Percentiles rank a stretch among this genome's conserved stretches.
These are phyloP conservation scores for Otatea glauca DNA, from an alignment of 176 grass and related monocot genomes.

Conservation along the genomic window DNA sequence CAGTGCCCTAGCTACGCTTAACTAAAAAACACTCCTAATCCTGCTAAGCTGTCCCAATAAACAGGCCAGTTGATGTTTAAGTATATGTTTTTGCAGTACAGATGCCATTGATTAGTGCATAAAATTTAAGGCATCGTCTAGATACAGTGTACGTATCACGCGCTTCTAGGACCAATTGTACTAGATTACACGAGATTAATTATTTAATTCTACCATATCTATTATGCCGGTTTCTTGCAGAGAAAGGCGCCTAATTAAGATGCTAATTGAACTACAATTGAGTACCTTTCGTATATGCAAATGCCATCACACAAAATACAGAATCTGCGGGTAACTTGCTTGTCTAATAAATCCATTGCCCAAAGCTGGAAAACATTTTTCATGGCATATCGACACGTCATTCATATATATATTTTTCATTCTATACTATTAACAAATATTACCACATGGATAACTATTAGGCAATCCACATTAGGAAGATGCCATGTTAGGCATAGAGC, in stretches of 20 bases:
- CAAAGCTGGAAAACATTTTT: slow-evolving; percentile 19
- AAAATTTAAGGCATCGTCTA: background rate
- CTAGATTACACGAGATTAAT: background rate
- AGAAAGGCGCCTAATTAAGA: slow-evolving; percentile 3
- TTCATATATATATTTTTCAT: slow-evolving; percentile 28
- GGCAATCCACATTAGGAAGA: slow-evolving; percentile 32
- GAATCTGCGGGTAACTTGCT: slow-evolving; percentile 36
- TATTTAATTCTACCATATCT: background rate
- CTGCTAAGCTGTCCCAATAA: background rate
- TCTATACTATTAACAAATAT: slow-evolving; percentile 32
- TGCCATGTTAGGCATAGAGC: slow-evolving; percentile 43
- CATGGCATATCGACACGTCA: slow-evolving; percentile 30
- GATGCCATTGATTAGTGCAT: background rate
- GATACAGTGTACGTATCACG: background rate
- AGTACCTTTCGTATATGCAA: slow-evolving; percentile 54
- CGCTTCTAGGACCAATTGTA: background rate
- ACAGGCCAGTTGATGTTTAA: background rate
- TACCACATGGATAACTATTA: slow-evolving; percentile 34
- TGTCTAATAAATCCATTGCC: slow-evolving; percentile 36
- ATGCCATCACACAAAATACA: slow-evolving; percentile 33
- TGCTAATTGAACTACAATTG: slow-evolving; percentile 28
- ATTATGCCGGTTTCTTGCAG: slow-evolving; percentile 27
- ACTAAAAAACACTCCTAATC: background rate
- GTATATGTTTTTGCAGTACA: background rate
- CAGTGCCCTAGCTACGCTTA: background rate